Base-by-base conservation (phyloP, 2,329 filamentous ascomycete genomes). In the Cladosporium velox region DNA sequence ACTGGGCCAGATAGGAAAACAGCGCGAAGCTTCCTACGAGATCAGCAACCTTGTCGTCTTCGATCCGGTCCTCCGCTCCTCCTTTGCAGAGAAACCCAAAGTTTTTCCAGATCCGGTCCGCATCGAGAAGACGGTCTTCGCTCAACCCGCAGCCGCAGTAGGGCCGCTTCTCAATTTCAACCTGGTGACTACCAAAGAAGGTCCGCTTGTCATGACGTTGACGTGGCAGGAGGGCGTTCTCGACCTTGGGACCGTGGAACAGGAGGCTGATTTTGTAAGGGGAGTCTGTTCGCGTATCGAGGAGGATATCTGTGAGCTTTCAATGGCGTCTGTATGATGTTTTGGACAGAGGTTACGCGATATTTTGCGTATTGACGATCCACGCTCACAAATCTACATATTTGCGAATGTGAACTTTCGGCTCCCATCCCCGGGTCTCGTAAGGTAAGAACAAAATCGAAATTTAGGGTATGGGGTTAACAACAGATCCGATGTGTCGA, bases 31-130 rank as follows among this genome's bases (percentile, higher is more conserved):
- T 18, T 81, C 80, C 5, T 83, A 79, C 63, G 81, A 83, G 70
- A 64, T 84, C 10, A 84, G 81, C 71, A 84, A 84, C 67, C 59
- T 83, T 2, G 76, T 78, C 34, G 75, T 71, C 2, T 80, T 83
- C 67, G 73, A 78, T 8, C 51, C 51, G 4, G 2, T 24, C 12
- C 10, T 12, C 3, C 5, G 1, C 24, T 24, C 24, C 58, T 68
- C 65, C 34, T 4, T 52, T 38, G 3, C 15, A n/a, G 24, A 63
- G 15, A 15, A 28, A 26, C 14, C 30, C 6, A 21, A 10, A 7
- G 2, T 24, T 24, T 24, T 24, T 24, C 24, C 24, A 5, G 5
- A n/a, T 4, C 3, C 32, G 34, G 71, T 70, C 65, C 59, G 63
- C 10, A 71, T 83, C 1, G 73, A 70, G 11, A 72, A 79, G 26